Conservation (phyloP, 2,329 filamentous ascomycete genomes). For the Akanthomyces dipterigenus region DNA sequence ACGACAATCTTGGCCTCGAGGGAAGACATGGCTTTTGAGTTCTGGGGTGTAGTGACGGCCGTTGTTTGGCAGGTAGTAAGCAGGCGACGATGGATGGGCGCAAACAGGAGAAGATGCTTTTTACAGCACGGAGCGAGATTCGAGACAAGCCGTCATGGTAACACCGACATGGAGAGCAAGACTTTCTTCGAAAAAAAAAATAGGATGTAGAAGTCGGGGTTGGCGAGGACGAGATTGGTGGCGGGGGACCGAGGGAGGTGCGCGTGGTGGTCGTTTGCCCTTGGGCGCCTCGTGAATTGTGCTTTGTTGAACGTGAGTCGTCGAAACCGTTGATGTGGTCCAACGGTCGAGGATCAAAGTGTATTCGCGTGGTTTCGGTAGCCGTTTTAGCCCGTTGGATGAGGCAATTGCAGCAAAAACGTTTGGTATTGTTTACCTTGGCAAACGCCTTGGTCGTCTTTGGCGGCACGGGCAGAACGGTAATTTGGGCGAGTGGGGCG, state of each 20-base stretch:
- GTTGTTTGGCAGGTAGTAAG: background rate
- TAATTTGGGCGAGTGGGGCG: conserved; percentile 4
- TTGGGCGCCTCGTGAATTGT: background rate
- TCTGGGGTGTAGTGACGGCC: background rate
- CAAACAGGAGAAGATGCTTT: background rate
- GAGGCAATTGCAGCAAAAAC: background rate
- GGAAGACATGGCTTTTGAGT: conserved; percentile 39
- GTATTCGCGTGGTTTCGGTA: too few relatives aligned
- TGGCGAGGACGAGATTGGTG: background rate
- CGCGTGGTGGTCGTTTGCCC: background rate
- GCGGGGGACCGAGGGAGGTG: background rate
- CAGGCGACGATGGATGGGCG: background rate
- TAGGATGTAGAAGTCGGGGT: background rate
- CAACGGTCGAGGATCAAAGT: too few relatives aligned
- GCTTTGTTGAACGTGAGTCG: background rate
- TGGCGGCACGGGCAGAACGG: background rate
- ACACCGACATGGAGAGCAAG: background rate
- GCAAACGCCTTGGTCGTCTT: background rate
- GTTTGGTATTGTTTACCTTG: background rate
- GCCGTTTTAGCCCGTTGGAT: background rate
- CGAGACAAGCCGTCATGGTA: background rate
- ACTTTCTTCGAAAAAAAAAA: too few relatives aligned
- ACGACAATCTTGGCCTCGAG: conserved; percentile 79
- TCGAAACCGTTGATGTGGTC: too few relatives aligned
- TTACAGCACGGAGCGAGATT: background rate